Evolutionary conservation across 1,284 basidiomycete genomes (phyloP).

Genomic region (Rhodotorula sp.): DNA sequence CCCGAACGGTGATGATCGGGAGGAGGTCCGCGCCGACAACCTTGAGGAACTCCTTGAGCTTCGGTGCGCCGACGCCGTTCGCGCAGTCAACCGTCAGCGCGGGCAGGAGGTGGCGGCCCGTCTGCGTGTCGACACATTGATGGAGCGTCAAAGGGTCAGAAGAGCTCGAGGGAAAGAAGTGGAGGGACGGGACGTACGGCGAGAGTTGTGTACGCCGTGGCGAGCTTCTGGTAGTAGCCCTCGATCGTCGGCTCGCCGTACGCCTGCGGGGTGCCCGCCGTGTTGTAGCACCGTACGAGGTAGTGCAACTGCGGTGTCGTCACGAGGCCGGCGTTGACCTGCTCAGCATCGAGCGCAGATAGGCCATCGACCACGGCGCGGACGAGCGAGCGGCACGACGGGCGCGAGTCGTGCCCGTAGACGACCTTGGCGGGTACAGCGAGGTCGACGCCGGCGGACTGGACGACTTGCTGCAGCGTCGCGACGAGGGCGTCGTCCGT

Average conservation of each 20-base stretch:
- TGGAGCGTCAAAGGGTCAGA: background rate
- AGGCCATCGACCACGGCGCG: conserved; percentile 82
- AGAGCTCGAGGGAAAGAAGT: background rate
- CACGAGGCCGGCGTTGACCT: conserved; percentile 66
- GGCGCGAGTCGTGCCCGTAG: conserved; percentile 90
- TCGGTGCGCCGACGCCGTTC: conserved; percentile 89
- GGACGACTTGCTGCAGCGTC: conserved; percentile 67
- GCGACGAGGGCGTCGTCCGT: conserved; percentile 71
- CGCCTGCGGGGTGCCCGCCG: conserved; percentile 67
- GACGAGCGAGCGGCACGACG: conserved; percentile 81
- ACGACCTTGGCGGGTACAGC: conserved; percentile 77
- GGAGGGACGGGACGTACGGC: conserved; percentile 62
- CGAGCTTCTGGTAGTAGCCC: conserved; percentile 85
- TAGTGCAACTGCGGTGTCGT: conserved; percentile 97
- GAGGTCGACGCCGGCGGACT: conserved; percentile 73
- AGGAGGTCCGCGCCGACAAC: conserved; percentile 57
- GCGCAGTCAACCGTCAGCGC: conserved; percentile 88
- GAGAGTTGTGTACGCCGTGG: conserved; percentile 80
- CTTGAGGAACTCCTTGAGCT: conserved; percentile 63
- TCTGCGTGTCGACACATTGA: conserved; percentile 3
- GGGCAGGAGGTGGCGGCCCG: conserved; percentile 25
- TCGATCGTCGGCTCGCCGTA: conserved; percentile 83
- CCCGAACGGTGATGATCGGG: conserved; percentile 62
- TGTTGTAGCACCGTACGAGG: conserved; percentile 87
- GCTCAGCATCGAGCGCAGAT: conserved; percentile 63